Base-by-base conservation (phyloP, 2,329 filamentous ascomycete species). In the Fusarium penzigii region DNA sequence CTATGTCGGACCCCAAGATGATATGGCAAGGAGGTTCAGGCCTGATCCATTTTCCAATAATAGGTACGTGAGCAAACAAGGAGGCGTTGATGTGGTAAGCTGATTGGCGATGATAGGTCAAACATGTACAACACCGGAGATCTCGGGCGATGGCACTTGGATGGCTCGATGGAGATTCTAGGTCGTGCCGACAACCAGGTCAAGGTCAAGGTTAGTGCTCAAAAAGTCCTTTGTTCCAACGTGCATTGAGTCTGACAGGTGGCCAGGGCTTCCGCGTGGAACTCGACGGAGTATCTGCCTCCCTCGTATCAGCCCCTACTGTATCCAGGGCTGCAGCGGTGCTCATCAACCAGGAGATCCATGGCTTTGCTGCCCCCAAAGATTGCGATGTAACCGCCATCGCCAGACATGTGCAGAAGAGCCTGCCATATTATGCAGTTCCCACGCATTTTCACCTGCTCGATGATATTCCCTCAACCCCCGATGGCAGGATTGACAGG, bases 101-200 rank as follows among this genome's bases (percentile, higher is more conserved):
- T 59, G 11, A 59, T 51, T 20, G 2, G 25, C 17, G 9, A 13
- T 40, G 25, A 14, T 41, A 78, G 75, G 3, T 71, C 69, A 3
- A 71, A 70, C 57, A 84, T 85, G 78, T 85, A 82, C 68, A 81
- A 82, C 59, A 85, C 83, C 2, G 83, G 82, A 7, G 83, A 86
- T 57, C 72, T 85, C 17, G 81, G 78, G 16, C 72, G 73, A 12
- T 85, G 82, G 81, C 72, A 73, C 38, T 63, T 71, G 2, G 76
- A 82, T 58, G 82, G 83, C 11, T 75, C 73, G 25, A 70, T 86
- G 38, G 74, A 82, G 41, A 81, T 79, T 17, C 74, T 83, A 34
- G 82, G 83, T 4, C 76, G 82, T 36, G 73, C 73, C n/a, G 83
- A 86, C 58, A 82, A 85, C 53, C 83, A 85, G 62, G 78, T 85